A percentile compares a stretch with the other conserved stretches of the same genome.
Conservation (phyloP, 345 rosid species). For the Schrenkiella parvula region DNA sequence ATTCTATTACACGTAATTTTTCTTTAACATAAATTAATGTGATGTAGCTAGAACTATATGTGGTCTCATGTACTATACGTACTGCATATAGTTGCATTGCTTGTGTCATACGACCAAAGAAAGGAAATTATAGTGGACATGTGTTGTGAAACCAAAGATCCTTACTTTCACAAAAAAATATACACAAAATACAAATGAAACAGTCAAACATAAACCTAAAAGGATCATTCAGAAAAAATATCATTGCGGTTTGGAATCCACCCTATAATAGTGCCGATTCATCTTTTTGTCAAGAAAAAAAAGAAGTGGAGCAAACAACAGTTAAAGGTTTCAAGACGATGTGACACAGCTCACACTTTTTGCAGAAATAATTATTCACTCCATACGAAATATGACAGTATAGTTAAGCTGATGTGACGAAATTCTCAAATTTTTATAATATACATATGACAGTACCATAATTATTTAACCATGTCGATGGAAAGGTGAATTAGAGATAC, state of each 20-base stretch:
- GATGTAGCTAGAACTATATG: neutral
- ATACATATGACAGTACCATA: neutral
- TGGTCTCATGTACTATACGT: neutral
- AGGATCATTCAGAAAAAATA: neutral
- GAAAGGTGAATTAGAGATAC: neutral
- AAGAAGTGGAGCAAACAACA: neutral
- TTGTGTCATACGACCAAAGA: neutral
- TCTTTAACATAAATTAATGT: neutral
- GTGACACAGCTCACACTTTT: conserved; percentile 2
- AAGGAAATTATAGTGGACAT: neutral
- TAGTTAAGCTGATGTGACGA: conserved; percentile 6
- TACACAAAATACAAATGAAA: neutral
- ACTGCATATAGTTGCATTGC: neutral
- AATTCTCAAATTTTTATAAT: neutral
- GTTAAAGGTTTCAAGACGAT: neutral
- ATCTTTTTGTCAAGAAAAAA: neutral
- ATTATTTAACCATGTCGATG: neutral
- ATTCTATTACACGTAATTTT: neutral
- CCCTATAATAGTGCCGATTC: neutral
- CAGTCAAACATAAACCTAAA: neutral
- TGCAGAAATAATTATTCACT: conserved; percentile 1
- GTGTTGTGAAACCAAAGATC: neutral
- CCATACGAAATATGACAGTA: neutral
- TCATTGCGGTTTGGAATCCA: neutral
- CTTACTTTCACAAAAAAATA: neutral